These are phyloP conservation scores for Termitomyces sp. DNA, from an alignment of 768 basidiomycete species.

Conservation along the genomic window DNA sequence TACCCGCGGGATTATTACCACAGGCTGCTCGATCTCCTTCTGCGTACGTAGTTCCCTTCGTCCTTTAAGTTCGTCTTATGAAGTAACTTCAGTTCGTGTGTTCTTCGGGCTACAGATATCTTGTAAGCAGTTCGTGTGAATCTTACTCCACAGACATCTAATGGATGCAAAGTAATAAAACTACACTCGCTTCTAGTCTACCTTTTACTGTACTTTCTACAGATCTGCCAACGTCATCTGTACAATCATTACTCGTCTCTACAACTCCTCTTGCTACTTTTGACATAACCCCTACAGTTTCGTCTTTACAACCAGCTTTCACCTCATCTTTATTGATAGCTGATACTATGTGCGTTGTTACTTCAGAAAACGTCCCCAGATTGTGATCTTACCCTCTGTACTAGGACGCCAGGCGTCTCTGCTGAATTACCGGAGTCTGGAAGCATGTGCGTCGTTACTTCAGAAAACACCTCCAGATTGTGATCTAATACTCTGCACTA, in stretches of 20 bases:
- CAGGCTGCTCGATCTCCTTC: not conserved
- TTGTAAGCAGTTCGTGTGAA: not conserved
- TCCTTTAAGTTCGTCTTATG: not conserved
- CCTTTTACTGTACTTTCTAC: not conserved
- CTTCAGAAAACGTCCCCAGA: not conserved
- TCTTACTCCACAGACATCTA: not conserved
- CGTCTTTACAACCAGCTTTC: not conserved
- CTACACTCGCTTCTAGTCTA: not conserved
- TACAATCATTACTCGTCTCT: not conserved
- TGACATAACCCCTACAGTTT: not conserved
- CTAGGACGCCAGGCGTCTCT: too few species aligned
- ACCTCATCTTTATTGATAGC: not conserved
- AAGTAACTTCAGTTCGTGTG: conserved; percentile 1
- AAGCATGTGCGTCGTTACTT: too few species aligned
- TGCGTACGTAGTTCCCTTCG: not conserved
- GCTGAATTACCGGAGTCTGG: too few species aligned
- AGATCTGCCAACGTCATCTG: not conserved
- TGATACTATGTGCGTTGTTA: not conserved
- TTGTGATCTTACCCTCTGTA: not conserved
- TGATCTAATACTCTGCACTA: too few species aligned
- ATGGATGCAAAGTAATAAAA: not conserved
- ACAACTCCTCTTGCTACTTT: not conserved
- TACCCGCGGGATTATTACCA: not conserved
- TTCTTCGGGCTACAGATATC: not conserved
- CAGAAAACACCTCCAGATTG: too few species aligned